These are phyloP conservation scores for Leccinum pellstonianum DNA, from an alignment of 768 basidiomycete species.

Conservation along the genomic window DNA sequence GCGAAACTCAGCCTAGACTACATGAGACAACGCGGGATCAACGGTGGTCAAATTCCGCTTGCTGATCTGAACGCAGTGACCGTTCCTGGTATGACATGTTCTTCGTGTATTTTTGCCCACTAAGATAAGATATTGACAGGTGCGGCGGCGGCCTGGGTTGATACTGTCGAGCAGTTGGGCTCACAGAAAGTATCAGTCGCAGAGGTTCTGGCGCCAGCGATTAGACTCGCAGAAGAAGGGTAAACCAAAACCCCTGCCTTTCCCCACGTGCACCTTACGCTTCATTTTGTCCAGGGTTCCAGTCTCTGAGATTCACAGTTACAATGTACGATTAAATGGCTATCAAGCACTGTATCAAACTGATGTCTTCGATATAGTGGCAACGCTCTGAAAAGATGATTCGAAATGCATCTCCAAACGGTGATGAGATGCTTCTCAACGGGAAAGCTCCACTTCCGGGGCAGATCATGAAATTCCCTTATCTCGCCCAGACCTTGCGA, in stretches of 20 bases:
- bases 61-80: slow-evolving; percentile 90
- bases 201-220: slow-evolving; percentile 86
- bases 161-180: slow-evolving; percentile 81
- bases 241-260: slow-evolving; percentile 28
- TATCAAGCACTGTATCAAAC: background rate
- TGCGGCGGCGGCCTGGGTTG: slow-evolving; percentile 94
- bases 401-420: slow-evolving; percentile 82
- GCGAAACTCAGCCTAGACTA: slow-evolving; percentile 75
- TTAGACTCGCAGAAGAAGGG: slow-evolving; percentile 91
- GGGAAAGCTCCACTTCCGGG: slow-evolving; percentile 84
- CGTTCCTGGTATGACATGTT: slow-evolving; percentile 56
- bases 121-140: slow-evolving; percentile 44
- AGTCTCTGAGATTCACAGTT: slow-evolving; percentile 78
- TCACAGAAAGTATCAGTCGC: slow-evolving; percentile 59
- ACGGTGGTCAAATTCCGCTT: slow-evolving; percentile 65
- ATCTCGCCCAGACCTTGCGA: slow-evolving; percentile 82
- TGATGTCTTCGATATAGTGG: slow-evolving; percentile 38
- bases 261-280: background rate
- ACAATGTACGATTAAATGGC: slow-evolving; percentile 40
- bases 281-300: slow-evolving; percentile 56
- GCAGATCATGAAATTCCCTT: slow-evolving; percentile 77
- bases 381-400: slow-evolving; percentile 59
- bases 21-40: slow-evolving; percentile 65
- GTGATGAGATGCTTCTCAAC: slow-evolving; percentile 81
- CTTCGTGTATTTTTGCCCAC: slow-evolving; percentile 1